Conservation (phyloP, 768 basidiomycete species). For the Kwoniella pini region DNA sequence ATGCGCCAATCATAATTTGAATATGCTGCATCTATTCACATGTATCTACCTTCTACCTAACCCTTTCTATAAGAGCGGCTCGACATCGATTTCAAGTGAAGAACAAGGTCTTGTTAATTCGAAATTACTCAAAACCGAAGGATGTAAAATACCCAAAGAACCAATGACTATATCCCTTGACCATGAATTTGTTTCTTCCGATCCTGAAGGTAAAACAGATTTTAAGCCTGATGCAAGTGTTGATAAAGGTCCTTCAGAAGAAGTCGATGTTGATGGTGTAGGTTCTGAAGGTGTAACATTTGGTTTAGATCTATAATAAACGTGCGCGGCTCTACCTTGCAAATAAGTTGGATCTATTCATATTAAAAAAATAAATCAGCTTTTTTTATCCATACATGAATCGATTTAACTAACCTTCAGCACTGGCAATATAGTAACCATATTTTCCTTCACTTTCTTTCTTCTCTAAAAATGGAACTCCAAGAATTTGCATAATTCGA, state of each 20-base stretch:
- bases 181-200: constrained; percentile 39
- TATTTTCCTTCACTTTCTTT: constrained; percentile 57
- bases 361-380: background rate
- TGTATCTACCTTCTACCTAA: background rate
- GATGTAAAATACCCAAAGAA: constrained; percentile 89
- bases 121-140: constrained; percentile 84
- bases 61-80: constrained; percentile 73
- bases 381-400: background rate
- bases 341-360: constrained; percentile 83
- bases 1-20: background rate
- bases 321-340: constrained; percentile 88
- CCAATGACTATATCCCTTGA: constrained; percentile 73
- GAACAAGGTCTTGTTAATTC: constrained; percentile 95
- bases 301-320: constrained; percentile 70
- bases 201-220: constrained; percentile 55
- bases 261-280: constrained; percentile 34
- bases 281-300: constrained; percentile 26
- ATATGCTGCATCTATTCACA: background rate
- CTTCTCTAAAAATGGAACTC: constrained; percentile 71
- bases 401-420: constrained; percentile 63
- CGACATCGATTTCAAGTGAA: constrained; percentile 87
- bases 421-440: constrained; percentile 91
- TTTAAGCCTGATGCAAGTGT: constrained; percentile 59
- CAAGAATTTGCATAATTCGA: constrained; percentile 92
- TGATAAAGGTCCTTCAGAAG: constrained; percentile 41